Evolutionary conservation across 768 basidiomycete species (phyloP).

Genomic region (Kwoniella sp.): DNA sequence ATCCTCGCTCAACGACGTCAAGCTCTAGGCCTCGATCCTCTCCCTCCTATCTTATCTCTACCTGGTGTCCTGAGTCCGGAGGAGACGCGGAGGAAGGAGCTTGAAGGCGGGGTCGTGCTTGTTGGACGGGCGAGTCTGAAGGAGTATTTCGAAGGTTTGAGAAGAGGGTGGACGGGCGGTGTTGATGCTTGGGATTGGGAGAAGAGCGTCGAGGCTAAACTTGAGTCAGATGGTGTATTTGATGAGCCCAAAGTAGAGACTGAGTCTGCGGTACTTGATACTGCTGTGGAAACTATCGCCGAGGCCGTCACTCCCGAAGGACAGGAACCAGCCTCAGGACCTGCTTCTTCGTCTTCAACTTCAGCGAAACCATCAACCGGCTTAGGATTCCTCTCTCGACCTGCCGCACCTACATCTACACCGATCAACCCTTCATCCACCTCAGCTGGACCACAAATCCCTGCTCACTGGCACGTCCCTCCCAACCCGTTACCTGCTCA

Average conservation of each 20-base stretch:
- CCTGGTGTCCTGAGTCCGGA: constrained; percentile 59
- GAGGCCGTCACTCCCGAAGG: background rate
- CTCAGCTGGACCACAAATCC: constrained; percentile 24
- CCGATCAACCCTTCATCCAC: background rate
- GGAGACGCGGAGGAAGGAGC: constrained; percentile 64
- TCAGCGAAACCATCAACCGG: constrained; percentile 38
- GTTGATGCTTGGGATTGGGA: constrained; percentile 62
- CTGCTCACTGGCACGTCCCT: constrained; percentile 58
- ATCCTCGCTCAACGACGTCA: constrained; percentile 70
- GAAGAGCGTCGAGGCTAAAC: constrained; percentile 63
- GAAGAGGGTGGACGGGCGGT: constrained; percentile 77
- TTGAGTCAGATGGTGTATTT: constrained; percentile 72
- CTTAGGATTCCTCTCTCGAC: constrained; percentile 53
- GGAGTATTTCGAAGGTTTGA: constrained; percentile 88
- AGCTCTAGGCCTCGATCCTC: constrained; percentile 62
- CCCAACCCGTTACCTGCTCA: constrained; percentile 67
- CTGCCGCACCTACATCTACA: constrained; percentile 24
- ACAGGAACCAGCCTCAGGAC: constrained; percentile 6
- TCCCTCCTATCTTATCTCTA: constrained; percentile 25
- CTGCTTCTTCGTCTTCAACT: too few relatives aligned
- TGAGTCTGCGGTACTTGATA: constrained; percentile 19
- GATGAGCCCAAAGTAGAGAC: constrained; percentile 59
- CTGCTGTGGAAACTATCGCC: constrained; percentile 22
- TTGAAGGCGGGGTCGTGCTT: constrained; percentile 81
- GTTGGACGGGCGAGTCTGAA: constrained; percentile 89